Conservation (phyloP, 2,329 filamentous ascomycete species). For the Hymenoscyphus albidus region DNA sequence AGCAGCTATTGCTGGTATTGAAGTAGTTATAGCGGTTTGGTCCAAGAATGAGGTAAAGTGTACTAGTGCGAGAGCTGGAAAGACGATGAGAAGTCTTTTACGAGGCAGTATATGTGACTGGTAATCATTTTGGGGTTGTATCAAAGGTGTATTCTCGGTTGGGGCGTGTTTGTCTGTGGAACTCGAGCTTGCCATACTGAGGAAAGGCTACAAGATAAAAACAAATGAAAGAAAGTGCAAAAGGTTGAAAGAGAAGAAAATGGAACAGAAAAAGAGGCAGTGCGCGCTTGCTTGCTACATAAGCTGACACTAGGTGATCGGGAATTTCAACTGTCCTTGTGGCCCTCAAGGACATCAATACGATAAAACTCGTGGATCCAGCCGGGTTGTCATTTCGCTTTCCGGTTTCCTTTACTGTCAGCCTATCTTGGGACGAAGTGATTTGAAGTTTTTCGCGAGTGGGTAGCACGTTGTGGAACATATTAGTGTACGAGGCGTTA, state of each 20-base stretch:
- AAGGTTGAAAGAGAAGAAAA: not conserved
- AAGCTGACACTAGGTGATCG: not conserved
- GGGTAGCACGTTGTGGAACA: not conserved
- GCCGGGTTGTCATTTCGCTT: not conserved
- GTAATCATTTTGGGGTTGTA: not conserved
- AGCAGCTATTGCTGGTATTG: constrained; percentile 12
- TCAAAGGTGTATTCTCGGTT: not conserved
- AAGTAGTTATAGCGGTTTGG: constrained; percentile 14
- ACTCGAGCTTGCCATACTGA: not conserved
- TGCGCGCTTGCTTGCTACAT: not conserved
- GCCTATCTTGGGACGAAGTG: not conserved
- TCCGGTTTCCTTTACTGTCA: not conserved
- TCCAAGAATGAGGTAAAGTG: constrained; percentile 17
- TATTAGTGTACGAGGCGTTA: not conserved
- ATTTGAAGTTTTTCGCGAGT: not conserved
- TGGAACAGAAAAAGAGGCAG: not conserved
- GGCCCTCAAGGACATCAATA: not conserved
- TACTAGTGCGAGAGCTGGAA: constrained; percentile 13
- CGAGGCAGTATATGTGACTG: constrained; percentile 7
- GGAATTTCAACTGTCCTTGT: not conserved
- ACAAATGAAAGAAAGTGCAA: not conserved
- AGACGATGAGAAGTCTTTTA: constrained; percentile 11
- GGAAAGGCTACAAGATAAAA: not conserved
- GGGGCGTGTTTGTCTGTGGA: not conserved
- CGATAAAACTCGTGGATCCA: not conserved